Evolutionary conservation across 805 yeast species (phyloP).

Genomic region (Spathaspora sp.): DNA sequence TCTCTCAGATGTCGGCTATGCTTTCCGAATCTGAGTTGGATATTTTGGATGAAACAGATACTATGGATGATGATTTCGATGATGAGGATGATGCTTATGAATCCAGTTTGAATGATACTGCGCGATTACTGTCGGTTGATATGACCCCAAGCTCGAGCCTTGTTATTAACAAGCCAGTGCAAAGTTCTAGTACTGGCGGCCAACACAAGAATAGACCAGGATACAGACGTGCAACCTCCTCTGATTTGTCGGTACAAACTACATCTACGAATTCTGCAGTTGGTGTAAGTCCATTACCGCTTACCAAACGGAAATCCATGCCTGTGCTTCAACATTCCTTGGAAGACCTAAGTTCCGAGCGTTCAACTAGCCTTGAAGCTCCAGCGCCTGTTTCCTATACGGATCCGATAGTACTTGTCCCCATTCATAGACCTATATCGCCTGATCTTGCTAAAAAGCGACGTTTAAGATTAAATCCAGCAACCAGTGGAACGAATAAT

Average conservation of each 20-base stretch:
- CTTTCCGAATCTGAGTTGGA: slow-evolving; percentile 41
- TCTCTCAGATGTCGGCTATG: slow-evolving; percentile 38
- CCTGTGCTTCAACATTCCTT: slow-evolving; percentile 22
- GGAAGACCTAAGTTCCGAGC: slow-evolving; percentile 17
- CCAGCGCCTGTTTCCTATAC: neutral
- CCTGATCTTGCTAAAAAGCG: slow-evolving; percentile 7
- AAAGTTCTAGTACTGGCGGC: neutral
- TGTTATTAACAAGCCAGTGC: neutral
- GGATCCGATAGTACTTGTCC: neutral
- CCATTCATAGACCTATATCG: slow-evolving; percentile 3
- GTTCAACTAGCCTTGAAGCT: neutral
- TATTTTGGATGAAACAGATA: slow-evolving; percentile 35
- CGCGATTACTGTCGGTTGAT: slow-evolving; percentile 9
- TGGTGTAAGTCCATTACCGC: slow-evolving; percentile 1
- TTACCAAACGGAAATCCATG: slow-evolving; percentile 18
- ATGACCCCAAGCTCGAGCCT: slow-evolving; percentile 12
- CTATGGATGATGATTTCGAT: slow-evolving; percentile 33
- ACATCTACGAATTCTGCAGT: slow-evolving; percentile 20
- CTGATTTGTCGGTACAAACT: slow-evolving; percentile 34
- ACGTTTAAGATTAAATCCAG: neutral
- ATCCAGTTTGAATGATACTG: slow-evolving; percentile 32
- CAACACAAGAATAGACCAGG: slow-evolving; percentile 22
- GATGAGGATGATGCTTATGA: slow-evolving; percentile 34
- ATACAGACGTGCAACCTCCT: slow-evolving; percentile 28
- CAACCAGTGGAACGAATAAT: slow-evolving; percentile 3